Percentiles rank a stretch among this genome's conserved stretches.
Conservation (phyloP, 768 basidiomycete genomes). For the Amanita thiersii region DNA sequence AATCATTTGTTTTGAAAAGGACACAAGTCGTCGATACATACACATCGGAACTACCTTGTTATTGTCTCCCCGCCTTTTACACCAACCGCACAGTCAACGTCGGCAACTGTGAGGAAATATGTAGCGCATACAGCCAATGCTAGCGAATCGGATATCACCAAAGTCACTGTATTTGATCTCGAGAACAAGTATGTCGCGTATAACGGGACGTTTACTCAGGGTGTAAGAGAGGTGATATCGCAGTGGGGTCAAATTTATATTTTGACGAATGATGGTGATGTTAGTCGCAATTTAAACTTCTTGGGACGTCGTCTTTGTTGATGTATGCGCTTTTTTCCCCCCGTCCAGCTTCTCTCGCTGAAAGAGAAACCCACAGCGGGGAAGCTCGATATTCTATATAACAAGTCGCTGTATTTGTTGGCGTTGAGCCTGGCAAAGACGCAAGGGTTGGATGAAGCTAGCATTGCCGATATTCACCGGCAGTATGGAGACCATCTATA, state of each 20-base stretch:
- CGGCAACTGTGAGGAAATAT: slow-evolving; percentile 70
- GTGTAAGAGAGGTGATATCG: slow-evolving; percentile 76
- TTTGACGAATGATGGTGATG: slow-evolving; percentile 70
- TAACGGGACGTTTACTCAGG: slow-evolving; percentile 71
- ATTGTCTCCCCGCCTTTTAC: slow-evolving; percentile 84
- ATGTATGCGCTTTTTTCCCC: neutral
- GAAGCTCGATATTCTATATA: slow-evolving; percentile 85
- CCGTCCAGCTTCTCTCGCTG: slow-evolving; percentile 58
- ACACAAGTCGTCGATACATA: slow-evolving; percentile 68
- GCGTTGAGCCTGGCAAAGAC: slow-evolving; percentile 81
- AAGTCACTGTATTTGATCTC: slow-evolving; percentile 82
- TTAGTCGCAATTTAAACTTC: slow-evolving; percentile 22
- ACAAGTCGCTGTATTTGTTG: slow-evolving; percentile 67
- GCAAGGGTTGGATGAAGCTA: slow-evolving; percentile 62
- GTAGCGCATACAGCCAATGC: slow-evolving; percentile 42
- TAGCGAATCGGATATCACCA: slow-evolving; percentile 54
- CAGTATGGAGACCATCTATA: slow-evolving; percentile 93
- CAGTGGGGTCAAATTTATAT: slow-evolving; percentile 79
- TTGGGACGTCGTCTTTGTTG: neutral
- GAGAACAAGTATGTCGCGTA: slow-evolving; percentile 90
- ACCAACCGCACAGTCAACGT: slow-evolving; percentile 54
- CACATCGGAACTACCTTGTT: slow-evolving; percentile 78
- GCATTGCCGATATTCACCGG: slow-evolving; percentile 81
- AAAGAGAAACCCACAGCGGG: slow-evolving; percentile 72
- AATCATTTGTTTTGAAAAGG: slow-evolving; percentile 28